Evolutionary conservation across 2,329 filamentous ascomycete species (phyloP).

Genomic region (Aureobasidium sp.): DNA sequence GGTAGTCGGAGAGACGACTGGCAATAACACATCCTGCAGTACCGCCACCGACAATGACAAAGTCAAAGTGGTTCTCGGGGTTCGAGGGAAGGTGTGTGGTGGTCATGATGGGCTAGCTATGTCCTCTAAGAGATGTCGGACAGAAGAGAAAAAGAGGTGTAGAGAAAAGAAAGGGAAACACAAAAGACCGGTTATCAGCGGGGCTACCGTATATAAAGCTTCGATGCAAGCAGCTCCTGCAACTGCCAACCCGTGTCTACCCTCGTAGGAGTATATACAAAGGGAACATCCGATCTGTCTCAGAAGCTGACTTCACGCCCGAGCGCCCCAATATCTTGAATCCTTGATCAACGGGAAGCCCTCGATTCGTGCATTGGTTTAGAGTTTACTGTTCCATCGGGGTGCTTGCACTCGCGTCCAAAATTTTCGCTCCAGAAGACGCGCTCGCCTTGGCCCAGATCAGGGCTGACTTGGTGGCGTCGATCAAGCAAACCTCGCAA

Average conservation of each 20-base stretch:
- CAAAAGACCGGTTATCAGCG: neutral
- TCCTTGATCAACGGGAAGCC: neutral
- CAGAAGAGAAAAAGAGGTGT: neutral
- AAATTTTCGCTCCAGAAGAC: neutral
- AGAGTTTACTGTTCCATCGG: neutral
- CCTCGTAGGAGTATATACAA: neutral
- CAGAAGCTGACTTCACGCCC: neutral
- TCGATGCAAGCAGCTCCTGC: neutral
- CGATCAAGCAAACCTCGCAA: neutral
- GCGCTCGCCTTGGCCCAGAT: neutral
- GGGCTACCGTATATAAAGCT: neutral
- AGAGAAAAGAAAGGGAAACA: neutral
- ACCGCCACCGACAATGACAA: constrained; percentile 76
- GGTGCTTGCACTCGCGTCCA: neutral
- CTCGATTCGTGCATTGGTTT: constrained; percentile 1
- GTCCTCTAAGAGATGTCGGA: neutral
- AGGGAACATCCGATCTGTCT: neutral
- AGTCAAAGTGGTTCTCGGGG: constrained; percentile 66
- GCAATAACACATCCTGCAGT: constrained; percentile 82
- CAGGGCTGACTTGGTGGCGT: neutral
- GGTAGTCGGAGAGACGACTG: constrained; percentile 69
- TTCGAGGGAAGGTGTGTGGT: constrained; percentile 58
- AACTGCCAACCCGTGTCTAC: neutral
- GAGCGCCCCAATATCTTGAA: neutral
- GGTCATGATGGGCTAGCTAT: constrained; percentile 45